Base-by-base conservation (phyloP, 345 rosid genomes). In the Eucalyptus fibrosa region DNA sequence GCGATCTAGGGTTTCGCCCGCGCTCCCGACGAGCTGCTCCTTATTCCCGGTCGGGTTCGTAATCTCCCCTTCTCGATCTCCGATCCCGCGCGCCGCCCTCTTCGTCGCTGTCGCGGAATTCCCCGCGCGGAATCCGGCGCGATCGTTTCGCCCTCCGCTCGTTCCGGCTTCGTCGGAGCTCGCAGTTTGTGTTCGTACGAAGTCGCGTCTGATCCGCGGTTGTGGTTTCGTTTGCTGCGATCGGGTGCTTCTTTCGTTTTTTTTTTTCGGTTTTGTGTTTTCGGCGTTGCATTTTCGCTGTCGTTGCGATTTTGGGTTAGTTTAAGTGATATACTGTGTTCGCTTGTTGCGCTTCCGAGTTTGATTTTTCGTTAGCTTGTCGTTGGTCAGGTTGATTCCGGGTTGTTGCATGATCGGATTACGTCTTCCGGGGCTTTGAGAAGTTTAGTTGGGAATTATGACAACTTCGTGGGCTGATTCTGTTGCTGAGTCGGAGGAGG, bases 391-490 rank as follows among this genome's bases (percentile, higher is more conserved):
- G 88, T 87, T 87, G 30, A 51, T 55, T 53, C n/a, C 47, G n/a
- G 69, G 40, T 53, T 77, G 62, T 44, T 77, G 85, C 85, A 37
- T 77, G 47, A 11, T 49, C 44, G 37, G 40, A 50, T 50, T 37
- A 2, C 62, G 77, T 49, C 50, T 69, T 88, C 12, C 3, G 53
- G 34, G 59, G 8, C 47, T 5, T 16, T 53, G 19, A 67, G 85
- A 26, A 53, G 86, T 8, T 32, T 87, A 5, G 37, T 87, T 87
- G 59, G 88, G 86, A 91, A 90, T 83, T 91, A 94, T 89, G 87
- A 90, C 92, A 49, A 88, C 92, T 53, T 93, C 95, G 89, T 93
- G 96, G 96, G 95, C 96, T 62, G 96, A 94, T 94, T 91, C 91
- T 80, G 93, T 92, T 59, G 96, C 92, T 87, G 94, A 92, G 60